Conservation (phyloP, 768 basidiomycete species). For the Xanthoconium stramineum region DNA sequence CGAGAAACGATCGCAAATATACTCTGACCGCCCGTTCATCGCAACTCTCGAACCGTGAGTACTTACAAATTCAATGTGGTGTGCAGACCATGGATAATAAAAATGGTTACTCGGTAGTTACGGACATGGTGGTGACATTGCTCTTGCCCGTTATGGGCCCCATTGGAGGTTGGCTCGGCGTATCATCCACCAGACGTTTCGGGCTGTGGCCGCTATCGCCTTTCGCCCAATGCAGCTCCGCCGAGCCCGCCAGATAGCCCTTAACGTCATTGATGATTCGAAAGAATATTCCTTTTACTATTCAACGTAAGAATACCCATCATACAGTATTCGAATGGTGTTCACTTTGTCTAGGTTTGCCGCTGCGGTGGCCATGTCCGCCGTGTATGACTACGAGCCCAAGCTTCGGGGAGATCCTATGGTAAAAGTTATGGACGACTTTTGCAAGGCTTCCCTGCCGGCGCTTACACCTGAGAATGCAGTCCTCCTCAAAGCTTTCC, state of each 20-base stretch:
- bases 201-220: background rate
- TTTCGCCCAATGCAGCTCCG: background rate
- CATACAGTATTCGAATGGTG: background rate
- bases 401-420: background rate
- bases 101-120: background rate
- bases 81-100: background rate
- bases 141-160: background rate
- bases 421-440: background rate
- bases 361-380: background rate
- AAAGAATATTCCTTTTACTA: background rate
- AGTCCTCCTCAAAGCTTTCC: background rate
- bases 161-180: constrained; percentile 5
- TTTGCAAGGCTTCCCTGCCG: background rate
- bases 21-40: background rate
- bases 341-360: too few relatives aligned
- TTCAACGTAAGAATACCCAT: background rate
- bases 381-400: constrained; percentile 16
- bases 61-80: too few relatives aligned
- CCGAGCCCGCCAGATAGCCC: background rate
- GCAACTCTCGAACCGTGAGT: too few relatives aligned
- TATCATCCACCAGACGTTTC: background rate
- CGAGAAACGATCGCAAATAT: too few relatives aligned
- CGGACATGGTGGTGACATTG: background rate
- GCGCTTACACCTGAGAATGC: too few relatives aligned
- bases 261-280: background rate